Evolutionary conservation across 768 basidiomycete species (phyloP).

Genomic region (Termitomyces sp.): DNA sequence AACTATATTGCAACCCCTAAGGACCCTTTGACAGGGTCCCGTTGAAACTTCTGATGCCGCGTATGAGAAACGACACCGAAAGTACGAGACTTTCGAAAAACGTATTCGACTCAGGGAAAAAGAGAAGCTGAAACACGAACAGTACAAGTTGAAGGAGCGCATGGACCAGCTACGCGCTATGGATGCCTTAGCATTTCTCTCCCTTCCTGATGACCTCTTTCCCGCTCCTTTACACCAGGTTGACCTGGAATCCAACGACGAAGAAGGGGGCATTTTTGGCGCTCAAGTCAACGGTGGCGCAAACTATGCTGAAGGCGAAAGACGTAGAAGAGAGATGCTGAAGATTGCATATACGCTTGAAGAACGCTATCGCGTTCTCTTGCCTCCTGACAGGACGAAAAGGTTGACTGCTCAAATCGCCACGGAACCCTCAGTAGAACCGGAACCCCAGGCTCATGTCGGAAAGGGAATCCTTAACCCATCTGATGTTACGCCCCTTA

Average conservation of each 20-base stretch:
- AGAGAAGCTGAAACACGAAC: slow-evolving; percentile 88
- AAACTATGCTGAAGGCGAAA: slow-evolving; percentile 58
- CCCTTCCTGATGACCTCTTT: slow-evolving; percentile 54
- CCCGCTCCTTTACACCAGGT: slow-evolving; percentile 25
- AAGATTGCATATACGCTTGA: slow-evolving; percentile 61
- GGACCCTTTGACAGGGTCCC: slow-evolving; percentile 30
- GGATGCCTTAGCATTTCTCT: slow-evolving; percentile 65
- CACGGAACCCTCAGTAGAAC: slow-evolving; percentile 16
- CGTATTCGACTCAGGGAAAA: slow-evolving; percentile 82
- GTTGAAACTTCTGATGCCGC: slow-evolving; percentile 74
- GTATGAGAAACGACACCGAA: slow-evolving; percentile 79
- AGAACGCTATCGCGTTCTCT: slow-evolving; percentile 66
- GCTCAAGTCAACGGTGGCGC: slow-evolving; percentile 31
- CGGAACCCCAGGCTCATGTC: slow-evolving; percentile 15
- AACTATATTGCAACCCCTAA: neutral
- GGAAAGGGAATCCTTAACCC: slow-evolving; percentile 20
- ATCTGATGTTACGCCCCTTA: slow-evolving; percentile 20
- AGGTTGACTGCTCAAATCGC: slow-evolving; percentile 20
- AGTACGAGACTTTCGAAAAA: slow-evolving; percentile 84
- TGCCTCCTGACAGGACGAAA: slow-evolving; percentile 56
- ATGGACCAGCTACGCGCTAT: slow-evolving; percentile 78
- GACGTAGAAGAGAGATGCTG: slow-evolving; percentile 69
- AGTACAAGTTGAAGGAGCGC: slow-evolving; percentile 86
- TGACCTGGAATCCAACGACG: slow-evolving; percentile 21
- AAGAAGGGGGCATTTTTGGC: slow-evolving; percentile 22